These are phyloP conservation scores for Croton laevigatus DNA, from an alignment of 441 rosid species.

Conservation along the genomic window DNA sequence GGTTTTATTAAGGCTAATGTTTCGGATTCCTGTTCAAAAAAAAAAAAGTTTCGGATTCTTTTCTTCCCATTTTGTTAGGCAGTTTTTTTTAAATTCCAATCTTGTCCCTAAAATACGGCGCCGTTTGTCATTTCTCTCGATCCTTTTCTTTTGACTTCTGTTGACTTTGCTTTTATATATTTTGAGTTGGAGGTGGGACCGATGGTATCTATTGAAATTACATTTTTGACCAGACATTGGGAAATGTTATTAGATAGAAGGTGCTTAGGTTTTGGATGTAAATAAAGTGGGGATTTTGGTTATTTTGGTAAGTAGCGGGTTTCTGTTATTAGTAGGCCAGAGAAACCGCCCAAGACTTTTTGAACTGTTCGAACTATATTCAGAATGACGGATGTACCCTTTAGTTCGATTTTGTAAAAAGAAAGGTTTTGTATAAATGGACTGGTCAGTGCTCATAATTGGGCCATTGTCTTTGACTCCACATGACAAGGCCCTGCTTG, in stretches of 20 bases:
- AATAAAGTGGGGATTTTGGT: background rate
- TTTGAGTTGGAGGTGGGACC: conserved; percentile 13
- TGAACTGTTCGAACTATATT: conserved; percentile 2
- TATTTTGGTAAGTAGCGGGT: background rate
- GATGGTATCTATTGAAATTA: background rate
- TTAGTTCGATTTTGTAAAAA: background rate
- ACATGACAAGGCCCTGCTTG: too few species aligned
- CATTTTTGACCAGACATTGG: background rate
- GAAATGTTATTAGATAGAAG: too few species aligned
- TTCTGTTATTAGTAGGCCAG: conserved; percentile 31
- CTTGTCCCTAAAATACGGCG: conserved; percentile 23
- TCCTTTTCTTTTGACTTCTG: conserved; percentile 12
- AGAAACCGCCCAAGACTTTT: conserved; percentile 27
- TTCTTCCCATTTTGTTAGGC: conserved; percentile 23
- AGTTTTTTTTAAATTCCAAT: conserved; percentile 22
- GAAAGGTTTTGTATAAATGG: too few species aligned
- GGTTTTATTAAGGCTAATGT: conserved; percentile 24
- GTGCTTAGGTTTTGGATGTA: background rate
- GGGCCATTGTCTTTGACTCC: too few species aligned
- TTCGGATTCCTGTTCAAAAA: too few species aligned
- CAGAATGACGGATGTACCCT: conserved; percentile 22
- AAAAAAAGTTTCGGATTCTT: conserved; percentile 34
- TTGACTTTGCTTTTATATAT: background rate
- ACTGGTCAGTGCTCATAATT: too few species aligned
- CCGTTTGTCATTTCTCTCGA: background rate